Conservation (phyloP, 345 rosid genomes). For the Gossypium bickii region DNA sequence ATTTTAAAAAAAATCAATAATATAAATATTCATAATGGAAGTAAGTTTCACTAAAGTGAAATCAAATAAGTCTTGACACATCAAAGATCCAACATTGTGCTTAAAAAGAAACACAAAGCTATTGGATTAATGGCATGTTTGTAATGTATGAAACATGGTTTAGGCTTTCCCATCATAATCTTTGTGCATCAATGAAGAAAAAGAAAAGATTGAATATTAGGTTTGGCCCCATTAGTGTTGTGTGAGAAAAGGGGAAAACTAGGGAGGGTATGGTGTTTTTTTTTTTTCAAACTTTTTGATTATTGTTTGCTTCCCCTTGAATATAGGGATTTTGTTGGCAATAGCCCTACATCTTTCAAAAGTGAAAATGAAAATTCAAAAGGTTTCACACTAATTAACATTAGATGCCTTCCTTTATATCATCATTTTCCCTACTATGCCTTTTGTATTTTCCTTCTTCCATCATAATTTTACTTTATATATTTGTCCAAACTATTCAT, state of each 20-base stretch:
- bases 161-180: conserved; percentile 21
- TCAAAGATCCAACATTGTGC: conserved; percentile 27
- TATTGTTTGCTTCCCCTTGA: conserved; percentile 23
- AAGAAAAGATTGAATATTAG: conserved; percentile 10
- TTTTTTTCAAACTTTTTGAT: neutral
- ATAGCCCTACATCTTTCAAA: conserved; percentile 10
- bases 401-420: neutral
- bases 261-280: no score
- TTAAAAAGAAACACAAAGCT: conserved; percentile 16
- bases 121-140: conserved; percentile 26
- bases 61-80: conserved; percentile 29
- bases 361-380: neutral
- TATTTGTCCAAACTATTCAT: no score
- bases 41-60: conserved; percentile 52
- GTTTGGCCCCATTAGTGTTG: neutral
- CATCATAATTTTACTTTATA: neutral
- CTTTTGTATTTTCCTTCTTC: neutral
- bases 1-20: conserved; percentile 20
- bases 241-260: neutral
- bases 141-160: conserved; percentile 19
- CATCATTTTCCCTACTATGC: neutral
- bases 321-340: conserved; percentile 23
- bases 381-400: conserved; percentile 13
- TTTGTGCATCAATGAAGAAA: conserved; percentile 10
- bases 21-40: conserved; percentile 41